These are phyloP conservation scores for Penicillium lividum DNA, from an alignment of 495 filamentous ascomycete species.

Conservation along the genomic window DNA sequence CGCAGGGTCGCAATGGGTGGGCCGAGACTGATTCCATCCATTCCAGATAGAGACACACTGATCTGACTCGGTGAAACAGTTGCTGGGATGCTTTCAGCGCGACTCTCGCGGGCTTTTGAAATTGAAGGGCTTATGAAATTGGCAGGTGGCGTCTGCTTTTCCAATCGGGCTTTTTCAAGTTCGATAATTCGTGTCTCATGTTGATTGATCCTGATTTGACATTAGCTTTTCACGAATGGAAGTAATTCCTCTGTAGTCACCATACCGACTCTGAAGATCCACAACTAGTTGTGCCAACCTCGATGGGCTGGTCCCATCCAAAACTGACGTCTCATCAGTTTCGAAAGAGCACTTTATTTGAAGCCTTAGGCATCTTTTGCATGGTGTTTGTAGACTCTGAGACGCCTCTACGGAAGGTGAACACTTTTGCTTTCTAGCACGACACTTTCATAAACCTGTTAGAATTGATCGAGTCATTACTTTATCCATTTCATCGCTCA, in stretches of 20 bases:
- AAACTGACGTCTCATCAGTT: slow-evolving; percentile 8
- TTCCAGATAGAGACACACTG: slow-evolving; percentile 2
- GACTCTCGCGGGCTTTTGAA: background rate
- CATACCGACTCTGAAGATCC: slow-evolving; percentile 16
- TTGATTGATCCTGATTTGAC: slow-evolving; percentile 18
- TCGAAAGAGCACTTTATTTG: slow-evolving; percentile 21
- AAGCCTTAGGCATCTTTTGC: slow-evolving; percentile 17
- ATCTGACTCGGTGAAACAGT: slow-evolving; percentile 11
- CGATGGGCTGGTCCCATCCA: slow-evolving; percentile 17
- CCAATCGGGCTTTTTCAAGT: slow-evolving; percentile 6
- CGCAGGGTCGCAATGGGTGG: slow-evolving; percentile 22
- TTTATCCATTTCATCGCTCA: background rate
- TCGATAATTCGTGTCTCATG: slow-evolving; percentile 22
- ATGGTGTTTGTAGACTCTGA: slow-evolving; percentile 12
- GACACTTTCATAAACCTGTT: slow-evolving; percentile 12
- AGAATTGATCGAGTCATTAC: background rate
- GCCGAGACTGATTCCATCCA: slow-evolving; percentile 20
- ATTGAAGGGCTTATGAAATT: background rate
- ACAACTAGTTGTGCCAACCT: slow-evolving; percentile 20
- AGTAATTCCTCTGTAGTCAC: no score
- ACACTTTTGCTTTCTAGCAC: slow-evolving; percentile 22
- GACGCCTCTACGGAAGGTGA: slow-evolving; percentile 5
- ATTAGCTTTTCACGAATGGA: background rate
- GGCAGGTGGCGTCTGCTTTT: background rate
- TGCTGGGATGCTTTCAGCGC: background rate